Evolutionary conservation across 768 basidiomycete species (phyloP).

Genomic region (Calvatia gigantea): DNA sequence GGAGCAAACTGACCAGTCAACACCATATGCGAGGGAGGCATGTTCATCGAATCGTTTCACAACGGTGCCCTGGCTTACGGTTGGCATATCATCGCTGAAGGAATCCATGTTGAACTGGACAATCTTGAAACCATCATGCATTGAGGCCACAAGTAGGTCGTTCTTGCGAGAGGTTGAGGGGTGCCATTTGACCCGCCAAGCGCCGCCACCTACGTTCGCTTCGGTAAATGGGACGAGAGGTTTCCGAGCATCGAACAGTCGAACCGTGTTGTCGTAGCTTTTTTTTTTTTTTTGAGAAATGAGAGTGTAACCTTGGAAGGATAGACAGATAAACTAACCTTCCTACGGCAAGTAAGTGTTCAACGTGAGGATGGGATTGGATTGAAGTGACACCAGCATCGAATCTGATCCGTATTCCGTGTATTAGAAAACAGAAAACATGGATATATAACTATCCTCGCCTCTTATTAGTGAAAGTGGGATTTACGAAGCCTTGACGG

Average conservation of each 20-base stretch:
- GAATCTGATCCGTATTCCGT: constrained; percentile 55
- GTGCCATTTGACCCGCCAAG: constrained; percentile 97
- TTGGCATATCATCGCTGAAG: constrained; percentile 16
- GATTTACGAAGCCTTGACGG: constrained; percentile 53
- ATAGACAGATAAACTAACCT: constrained; percentile 48
- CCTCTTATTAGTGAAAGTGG: constrained; percentile 75
- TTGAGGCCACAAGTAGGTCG: constrained; percentile 90
- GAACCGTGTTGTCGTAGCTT: constrained; percentile 83
- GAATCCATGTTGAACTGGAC: constrained; percentile 39
- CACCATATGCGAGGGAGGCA: constrained; percentile 85
- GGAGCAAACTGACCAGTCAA: constrained; percentile 75
- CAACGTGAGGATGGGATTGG: constrained; percentile 74
- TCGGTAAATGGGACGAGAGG: constrained; percentile 51
- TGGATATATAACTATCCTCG: constrained; percentile 21
- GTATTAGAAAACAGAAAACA: background rate
- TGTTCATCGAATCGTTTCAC: constrained; percentile 70
- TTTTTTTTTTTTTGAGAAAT: background rate
- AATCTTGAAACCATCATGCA: constrained; percentile 97
- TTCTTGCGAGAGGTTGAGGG: constrained; percentile 59
- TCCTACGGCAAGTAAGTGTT: constrained; percentile 86
- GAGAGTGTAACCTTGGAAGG: background rate
- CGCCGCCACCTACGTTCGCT: constrained; percentile 82
- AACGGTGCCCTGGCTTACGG: constrained; percentile 30
- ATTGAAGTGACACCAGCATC: constrained; percentile 92
- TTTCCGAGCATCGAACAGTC: constrained; percentile 80